Base-by-base conservation (phyloP, 768 basidiomycete genomes). In the Trametes villosa region DNA sequence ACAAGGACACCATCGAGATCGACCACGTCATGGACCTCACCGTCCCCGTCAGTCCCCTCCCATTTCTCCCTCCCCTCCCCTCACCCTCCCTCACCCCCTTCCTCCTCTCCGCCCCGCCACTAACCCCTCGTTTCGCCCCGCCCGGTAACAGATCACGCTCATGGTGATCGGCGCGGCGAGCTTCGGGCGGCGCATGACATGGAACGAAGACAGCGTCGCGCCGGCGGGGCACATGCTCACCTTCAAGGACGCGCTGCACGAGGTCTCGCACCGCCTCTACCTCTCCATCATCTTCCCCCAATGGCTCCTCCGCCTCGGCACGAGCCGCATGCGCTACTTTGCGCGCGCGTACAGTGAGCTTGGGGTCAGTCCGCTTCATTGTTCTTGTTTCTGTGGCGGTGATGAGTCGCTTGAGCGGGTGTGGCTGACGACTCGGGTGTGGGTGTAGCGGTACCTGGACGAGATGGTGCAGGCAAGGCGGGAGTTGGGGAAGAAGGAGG, bases 91-190 rank as follows among this genome's bases (percentile, higher is more conserved):
- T 38, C 36, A 17, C 36, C 5, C 42, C 20, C 20, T 24, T 17
- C 29, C 27, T 5, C 11, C 27, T 13, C 9, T 20, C 27, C 26
- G 4, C 3, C 15, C n/a, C 24, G 33, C 36, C 31, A 30, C 29
- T 26, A 22, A 17, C 36, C 27, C 3, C 38, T 40, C n/a, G 26
- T 3, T 48, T 15, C 9, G 34, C 27, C 27, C 38, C 20, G 31
- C 5, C 30, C 20, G 5, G 31, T 31, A 44, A n/a, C 24, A 86
- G 85, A 78, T 85, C 40, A 80, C 85, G 0, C 77, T 86, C 2
- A 81, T 83, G 52, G 79, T 85, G 31, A 83, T 86, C 55, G 77
- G 83, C 29, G 77, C 77, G 2, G 85, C 85, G 60, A 84, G 83
- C 6, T 87, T 86, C 64, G 85, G 85, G 2, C 76, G 78, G 33